phyloP scores from a whole-genome alignment of 306 rosid genomes.

The Begonia fuchsioides region DNA sequence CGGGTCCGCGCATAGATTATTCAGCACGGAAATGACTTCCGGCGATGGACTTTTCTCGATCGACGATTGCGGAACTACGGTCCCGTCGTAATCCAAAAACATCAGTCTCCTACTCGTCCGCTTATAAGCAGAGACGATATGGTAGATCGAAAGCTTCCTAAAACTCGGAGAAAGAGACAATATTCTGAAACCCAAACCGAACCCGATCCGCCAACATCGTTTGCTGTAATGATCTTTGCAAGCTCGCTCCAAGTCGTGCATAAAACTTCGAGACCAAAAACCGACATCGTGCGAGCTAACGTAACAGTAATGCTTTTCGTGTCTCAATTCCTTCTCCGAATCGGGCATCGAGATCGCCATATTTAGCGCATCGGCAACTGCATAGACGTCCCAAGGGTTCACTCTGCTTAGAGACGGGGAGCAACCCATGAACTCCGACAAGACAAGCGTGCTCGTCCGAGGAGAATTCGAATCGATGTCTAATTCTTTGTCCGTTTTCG shows the following conservation, averaged over 20 bases:
- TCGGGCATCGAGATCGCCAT: conserved; percentile 40
- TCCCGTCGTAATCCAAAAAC: conserved; percentile 87
- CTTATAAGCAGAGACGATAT: conserved; percentile 47
- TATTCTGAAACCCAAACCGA: conserved; percentile 59
- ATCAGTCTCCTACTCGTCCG: conserved; percentile 56
- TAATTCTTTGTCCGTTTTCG: conserved; percentile 28
- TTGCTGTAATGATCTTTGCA: conserved; percentile 59
- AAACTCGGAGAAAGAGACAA: conserved; percentile 78
- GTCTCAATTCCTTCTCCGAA: conserved; percentile 50
- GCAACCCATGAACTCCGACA: conserved; percentile 86
- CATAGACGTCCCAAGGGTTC: conserved; percentile 68
- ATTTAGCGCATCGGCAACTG: conserved; percentile 65
- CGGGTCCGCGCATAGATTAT: conserved; percentile 50
- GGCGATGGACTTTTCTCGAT: conserved; percentile 39
- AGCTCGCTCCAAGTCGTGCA: conserved; percentile 52
- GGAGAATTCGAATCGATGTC: conserved; percentile 19
- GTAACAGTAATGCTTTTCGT: conserved; percentile 65
- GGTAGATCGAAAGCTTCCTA: conserved; percentile 56
- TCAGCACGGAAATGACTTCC: conserved; percentile 49
- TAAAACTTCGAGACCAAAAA: conserved; percentile 61
- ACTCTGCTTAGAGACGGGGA: conserved; percentile 84
- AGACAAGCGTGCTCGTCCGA: conserved; percentile 54
- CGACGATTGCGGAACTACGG: conserved; percentile 55
- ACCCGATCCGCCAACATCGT: conserved; percentile 67
- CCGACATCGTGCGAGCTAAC: conserved; percentile 79